Conservation (phyloP, 2,329 filamentous ascomycete species). For the Magnaporthales sp. region DNA sequence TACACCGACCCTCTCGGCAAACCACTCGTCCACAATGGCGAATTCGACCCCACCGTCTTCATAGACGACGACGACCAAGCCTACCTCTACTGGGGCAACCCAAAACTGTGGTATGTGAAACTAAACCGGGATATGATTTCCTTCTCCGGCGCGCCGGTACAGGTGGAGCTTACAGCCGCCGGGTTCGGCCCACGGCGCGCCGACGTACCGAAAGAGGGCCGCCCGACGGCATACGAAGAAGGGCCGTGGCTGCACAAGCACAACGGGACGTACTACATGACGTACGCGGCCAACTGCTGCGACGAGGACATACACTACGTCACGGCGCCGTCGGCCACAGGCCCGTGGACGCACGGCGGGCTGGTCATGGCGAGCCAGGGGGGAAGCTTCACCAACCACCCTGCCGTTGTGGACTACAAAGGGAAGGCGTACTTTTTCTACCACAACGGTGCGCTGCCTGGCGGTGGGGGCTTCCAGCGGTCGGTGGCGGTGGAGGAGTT, state of each 20-base stretch:
- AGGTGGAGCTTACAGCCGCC: slow-evolving; percentile 12
- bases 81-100: slow-evolving; percentile 32
- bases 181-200: background rate
- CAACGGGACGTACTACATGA: slow-evolving; percentile 19
- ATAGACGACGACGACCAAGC: slow-evolving; percentile 33
- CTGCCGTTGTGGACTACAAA: slow-evolving; percentile 20
- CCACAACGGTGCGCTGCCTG: slow-evolving; percentile 21
- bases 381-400: slow-evolving; percentile 20
- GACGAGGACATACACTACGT: slow-evolving; percentile 22
- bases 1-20: slow-evolving; percentile 24
- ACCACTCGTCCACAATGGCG: slow-evolving; percentile 23
- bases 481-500: slow-evolving; percentile 20
- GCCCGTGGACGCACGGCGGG: slow-evolving; percentile 22
- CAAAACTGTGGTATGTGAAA: slow-evolving; percentile 26
- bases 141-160: slow-evolving; percentile 17
- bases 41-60: slow-evolving; percentile 27
- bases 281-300: slow-evolving; percentile 20
- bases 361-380: slow-evolving; percentile 20
- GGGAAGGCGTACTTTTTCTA: slow-evolving; percentile 22
- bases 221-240: slow-evolving; percentile 18
- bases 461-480: slow-evolving; percentile 18
- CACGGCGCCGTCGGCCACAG: slow-evolving; percentile 16
- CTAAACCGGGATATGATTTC: slow-evolving; percentile 31
- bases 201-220: slow-evolving; percentile 4
- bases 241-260: slow-evolving; percentile 23